Evolutionary conservation across 1,284 basidiomycete genomes (phyloP), one percentile per base, ranked within the genome.

Genomic region (Apiotrichum porosum): DNA sequence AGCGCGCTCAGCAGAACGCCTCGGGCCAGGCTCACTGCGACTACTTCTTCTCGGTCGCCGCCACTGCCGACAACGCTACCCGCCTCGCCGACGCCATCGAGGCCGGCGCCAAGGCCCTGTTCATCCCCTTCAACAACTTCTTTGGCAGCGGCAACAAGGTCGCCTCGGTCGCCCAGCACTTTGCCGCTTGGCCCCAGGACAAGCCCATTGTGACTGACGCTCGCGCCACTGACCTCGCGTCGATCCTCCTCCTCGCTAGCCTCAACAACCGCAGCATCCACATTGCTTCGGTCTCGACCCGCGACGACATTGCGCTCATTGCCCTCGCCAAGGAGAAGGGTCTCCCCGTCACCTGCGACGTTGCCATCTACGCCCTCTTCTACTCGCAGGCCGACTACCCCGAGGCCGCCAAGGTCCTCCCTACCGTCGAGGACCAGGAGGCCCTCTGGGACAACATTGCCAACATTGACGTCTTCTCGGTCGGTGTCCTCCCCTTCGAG

Each of bases 191-290:
- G 94, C 88, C 94, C 1, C 65, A 76, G 17, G 89, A 95, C 63
- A 94, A 92, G 73, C 86, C 86, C 19, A 90, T 98, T 65, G 79
- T 97, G 44, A 95, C 94, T 1, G 88, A 97, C 68, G 94, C 95
- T 8, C 85, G 86, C 60, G 86, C 88, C 18, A 87, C 90, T 1
- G 86, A 95, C 63, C 82, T 98, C 23, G 94, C 95, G 2, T 97
- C 93, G 1, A 82, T 97, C 39, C 80, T 99, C 26, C 80, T 99
- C 23, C 77, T 98, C 38, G 93, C 94, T 14, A 94, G 88, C 64
- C 81, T 98, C 44, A 86, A 98, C 73, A 84, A 80, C 66, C 84
- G 93, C 54, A 84, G 82, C 62, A 83, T 98, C 26, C 94, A 99
- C 72, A 82, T 98, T 55, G 92, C 90, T n/a, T 88, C 94, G 62